Percentiles rank a stretch among this genome's conserved stretches.
phyloP scores from a whole-genome alignment of 768 basidiomycete genomes.

The Pholiota microspora region DNA sequence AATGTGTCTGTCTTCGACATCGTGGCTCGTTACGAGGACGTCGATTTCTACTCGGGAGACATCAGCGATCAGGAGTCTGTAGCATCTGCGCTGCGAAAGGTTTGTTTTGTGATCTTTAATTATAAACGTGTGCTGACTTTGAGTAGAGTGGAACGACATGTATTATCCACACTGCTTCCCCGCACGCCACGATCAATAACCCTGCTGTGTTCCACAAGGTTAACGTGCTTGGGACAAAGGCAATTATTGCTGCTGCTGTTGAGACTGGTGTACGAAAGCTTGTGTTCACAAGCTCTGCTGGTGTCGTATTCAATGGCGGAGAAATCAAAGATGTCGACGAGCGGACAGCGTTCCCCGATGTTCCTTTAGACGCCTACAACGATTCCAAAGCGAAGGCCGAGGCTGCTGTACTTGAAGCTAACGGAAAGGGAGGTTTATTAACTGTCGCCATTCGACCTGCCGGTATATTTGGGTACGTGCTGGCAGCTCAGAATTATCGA shows the following conservation, averaged over 20 bases:
- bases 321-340: conserved; percentile 89
- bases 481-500: conserved; percentile 23
- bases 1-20: conserved; percentile 87
- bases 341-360: conserved; percentile 69
- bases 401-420: conserved; percentile 77
- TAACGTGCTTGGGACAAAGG: conserved; percentile 88
- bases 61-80: conserved; percentile 78
- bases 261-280: conserved; percentile 75
- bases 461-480: conserved; percentile 97
- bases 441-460: conserved; percentile 92
- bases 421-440: conserved; percentile 77
- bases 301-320: conserved; percentile 82
- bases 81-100: conserved; percentile 70
- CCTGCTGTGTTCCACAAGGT: conserved; percentile 84
- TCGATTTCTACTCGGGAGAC: conserved; percentile 87
- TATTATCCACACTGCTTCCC: conserved; percentile 95
- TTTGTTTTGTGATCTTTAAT: conserved; percentile 28
- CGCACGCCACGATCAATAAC: conserved; percentile 62
- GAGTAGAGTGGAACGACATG: conserved; percentile 79
- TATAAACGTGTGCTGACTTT: conserved; percentile 5
- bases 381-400: conserved; percentile 92
- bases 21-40: conserved; percentile 85
- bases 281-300: conserved; percentile 93
- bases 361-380: conserved; percentile 88
- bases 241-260: conserved; percentile 80